Evolutionary conservation across 371 early-diverging fungal species (phyloP), one percentile per base, ranked within the genome.

Genomic region (Rhizopus arrhizus): DNA sequence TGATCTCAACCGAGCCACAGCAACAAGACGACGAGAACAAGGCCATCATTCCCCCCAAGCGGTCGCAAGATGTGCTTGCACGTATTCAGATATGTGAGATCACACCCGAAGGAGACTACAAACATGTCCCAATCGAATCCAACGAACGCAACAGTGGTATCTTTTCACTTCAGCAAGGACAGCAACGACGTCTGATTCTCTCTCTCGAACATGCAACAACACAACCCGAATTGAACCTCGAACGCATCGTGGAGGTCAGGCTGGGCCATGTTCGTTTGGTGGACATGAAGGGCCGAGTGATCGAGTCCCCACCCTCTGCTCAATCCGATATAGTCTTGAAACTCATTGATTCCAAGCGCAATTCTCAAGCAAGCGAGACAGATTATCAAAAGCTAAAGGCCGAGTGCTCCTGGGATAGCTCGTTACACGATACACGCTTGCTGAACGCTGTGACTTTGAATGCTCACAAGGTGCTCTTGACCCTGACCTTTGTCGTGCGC

Each of bases 341-440:
- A 15, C 48, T 82, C 22, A 58, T 82, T 7, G 69, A 73, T 61
- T 29, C 45, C 12, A 48, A 48, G 12, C 48, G 48, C 8, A 48
- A 15, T 10, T 48, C 48, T 8, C 48, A 48, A 12, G 75, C 79
- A 49, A 65, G 54, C 29, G 66, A 69, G 5, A 63, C 72, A n/a
- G 65, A 67, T 9, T 61, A 73, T 0, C 57, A 61, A 4, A 83
- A 81, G 40, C 78, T 79, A 13, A 78, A 70, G 58, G 83, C 80
- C 28, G 77, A 70, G 22, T 82, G 82, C 5, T 69, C 91, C 0
- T 95, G 95, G 95, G 95, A 95, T 59, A 90, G 91, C 33, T 89
- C 91, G 0, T 73, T 92, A 3, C 92, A 93, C 58, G 90, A 89
- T 32, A 86, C 85, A 0, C 62, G 83, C 0, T 75, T 88, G 38